Evolutionary conservation across 192 early-diverging fungal genomes (phyloP), one percentile per base, ranked within the genome.

Genomic region (Rhizoclosmatium globosum): DNA sequence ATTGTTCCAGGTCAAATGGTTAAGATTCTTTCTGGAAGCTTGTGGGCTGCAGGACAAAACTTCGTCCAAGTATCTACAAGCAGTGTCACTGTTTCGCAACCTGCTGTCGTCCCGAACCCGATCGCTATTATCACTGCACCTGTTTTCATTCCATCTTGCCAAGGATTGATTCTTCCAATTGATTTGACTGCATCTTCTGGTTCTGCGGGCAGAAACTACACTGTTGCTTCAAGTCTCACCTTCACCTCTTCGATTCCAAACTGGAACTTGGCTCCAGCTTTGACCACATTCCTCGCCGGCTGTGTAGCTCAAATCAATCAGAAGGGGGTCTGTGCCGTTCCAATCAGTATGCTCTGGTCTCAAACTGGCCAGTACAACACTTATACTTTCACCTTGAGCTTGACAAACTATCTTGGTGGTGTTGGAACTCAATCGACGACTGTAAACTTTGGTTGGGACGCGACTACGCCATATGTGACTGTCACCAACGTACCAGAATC

Each of bases 141-240:
- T 31, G 38, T 48, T 7, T 71, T 50, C 31, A n/a, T 79, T 7
- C 61, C 78, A 19, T 9, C 17, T 17, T 79, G 78, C 48, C 13
- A 48, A 21, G 75, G 75, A 7, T 13, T 71, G 2, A 47, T 64
- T 74, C 4, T 79, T 31, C 23, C 59, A 38, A 38, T 79, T 42
- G 78, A 79, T 46, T 31, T 74, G 59, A 72, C 70, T 15, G 59
- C 64, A 45, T 46, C 70, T 2, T 53, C 78, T 3, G 78, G 78
- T 44, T 64, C 64, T 47, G 69, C 70, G 42, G 78, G 78, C 4
- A 60, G 78, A 74, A 74, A 74, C 59, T 74, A 74, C 72, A 46
- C 72, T 62, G 60, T 11, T 41, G 66, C 38, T 6, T 43, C 43
- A 7, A 31, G 31, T 6, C 43, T 47, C 7, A 43, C 46, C 6